Conservation (phyloP, 768 basidiomycete genomes). For the Chalciporus chontae region DNA sequence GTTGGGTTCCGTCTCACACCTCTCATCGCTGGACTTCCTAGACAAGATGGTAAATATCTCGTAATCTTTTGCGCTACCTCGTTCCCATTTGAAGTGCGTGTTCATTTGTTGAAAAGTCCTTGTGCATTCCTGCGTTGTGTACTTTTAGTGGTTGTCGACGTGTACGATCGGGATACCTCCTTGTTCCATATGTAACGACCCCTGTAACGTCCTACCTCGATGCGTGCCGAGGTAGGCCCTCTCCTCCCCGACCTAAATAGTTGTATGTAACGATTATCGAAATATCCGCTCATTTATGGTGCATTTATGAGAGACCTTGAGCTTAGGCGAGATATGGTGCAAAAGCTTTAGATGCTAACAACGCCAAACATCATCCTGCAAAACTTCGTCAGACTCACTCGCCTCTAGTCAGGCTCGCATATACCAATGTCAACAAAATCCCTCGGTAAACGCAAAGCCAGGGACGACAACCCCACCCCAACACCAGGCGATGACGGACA, state of each 20-base stretch:
- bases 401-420: background rate
- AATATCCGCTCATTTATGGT: background rate
- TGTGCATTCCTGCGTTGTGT: constrained; percentile 9
- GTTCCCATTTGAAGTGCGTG: constrained; percentile 6
- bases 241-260: background rate
- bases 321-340: background rate
- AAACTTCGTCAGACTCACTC: background rate
- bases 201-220: background rate
- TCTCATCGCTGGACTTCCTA: background rate
- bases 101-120: background rate
- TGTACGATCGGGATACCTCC: constrained; percentile 13
- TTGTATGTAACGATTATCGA: background rate
- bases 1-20: background rate
- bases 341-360: too few relatives aligned
- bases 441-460: background rate
- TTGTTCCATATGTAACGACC: constrained; percentile 15
- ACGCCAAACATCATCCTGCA: background rate
- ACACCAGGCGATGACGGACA: background rate
- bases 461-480: background rate
- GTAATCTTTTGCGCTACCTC: constrained; percentile 22
- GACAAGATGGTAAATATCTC: constrained; percentile 17
- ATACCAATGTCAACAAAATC: background rate
- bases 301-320: too few relatives aligned
- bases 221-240: background rate
- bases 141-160: background rate